Base-by-base conservation (phyloP, 2,329 filamentous ascomycete species). In the Aspergillus unguis region DNA sequence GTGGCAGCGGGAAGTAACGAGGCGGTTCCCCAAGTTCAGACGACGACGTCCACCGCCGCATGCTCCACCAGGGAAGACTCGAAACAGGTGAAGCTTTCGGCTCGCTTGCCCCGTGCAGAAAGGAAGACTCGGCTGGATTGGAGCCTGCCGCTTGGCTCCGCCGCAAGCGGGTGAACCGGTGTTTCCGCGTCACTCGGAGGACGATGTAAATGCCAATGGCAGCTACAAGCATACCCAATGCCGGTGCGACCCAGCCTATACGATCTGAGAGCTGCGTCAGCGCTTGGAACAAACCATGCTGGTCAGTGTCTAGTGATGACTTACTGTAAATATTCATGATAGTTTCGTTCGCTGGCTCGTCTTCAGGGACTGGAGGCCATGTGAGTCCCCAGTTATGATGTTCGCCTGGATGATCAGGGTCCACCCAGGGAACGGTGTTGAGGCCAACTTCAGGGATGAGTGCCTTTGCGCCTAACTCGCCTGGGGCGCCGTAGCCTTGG, bases 361-460 rank as follows among this genome's bases (percentile, higher is more conserved):
- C 38, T 7, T 49, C 46, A 4, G 46, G 38, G 5, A 29, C 45
- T 17, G 52, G 29, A 3, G 44, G 42, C 25, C 47, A 49, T 17
- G 52, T 52, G 10, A 48, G 45, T 10, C 57, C 58, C 56, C 52
- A 56, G 29, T 55, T 57, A 43, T 52, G 61, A 31, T 59, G 57
- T 11, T 55, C 51, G 2, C 61, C 60, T 2, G 62, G 62, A 23
- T 66, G 50, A 5, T 62, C 60, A 2, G 67, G 61, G 23, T 68
- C 60, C 32, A 69, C 56, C 66, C 66, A 69, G 0, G 67, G 68
- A 43, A 69, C 66, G 5, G 66, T 70, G 27, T 62, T 67, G 25
- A 68, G 62, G 11, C 64, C 66, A 11, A 48, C 52, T 3, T 66
- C 64, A 0, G 68, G 68, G n/a, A 70, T 63, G 4, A 58, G 52